A percentile compares a stretch with the other conserved stretches of the same genome.
Conservation (phyloP, 2,329 filamentous ascomycete genomes). For the Lojkania enalia region DNA sequence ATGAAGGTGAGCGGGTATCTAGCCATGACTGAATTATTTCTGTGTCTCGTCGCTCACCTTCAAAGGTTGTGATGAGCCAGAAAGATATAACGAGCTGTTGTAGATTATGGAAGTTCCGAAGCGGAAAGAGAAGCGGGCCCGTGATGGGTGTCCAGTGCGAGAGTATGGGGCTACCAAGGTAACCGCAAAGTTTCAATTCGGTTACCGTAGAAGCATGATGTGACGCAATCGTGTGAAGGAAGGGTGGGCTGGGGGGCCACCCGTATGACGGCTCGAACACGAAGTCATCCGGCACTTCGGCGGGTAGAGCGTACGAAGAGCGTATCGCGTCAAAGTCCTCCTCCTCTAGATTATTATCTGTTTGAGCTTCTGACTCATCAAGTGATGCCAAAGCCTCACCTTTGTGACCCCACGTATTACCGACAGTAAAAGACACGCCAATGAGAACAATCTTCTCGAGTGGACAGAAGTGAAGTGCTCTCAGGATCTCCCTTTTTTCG, state of each 20-base stretch:
- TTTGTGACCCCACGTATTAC: slow-evolving; percentile 50
- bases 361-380: slow-evolving; percentile 25
- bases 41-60: slow-evolving; percentile 43
- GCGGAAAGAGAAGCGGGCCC: slow-evolving; percentile 41
- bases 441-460: slow-evolving; percentile 53
- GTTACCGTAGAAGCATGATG: slow-evolving; percentile 46
- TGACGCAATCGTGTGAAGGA: slow-evolving; percentile 48
- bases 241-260: slow-evolving; percentile 44
- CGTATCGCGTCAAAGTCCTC: slow-evolving; percentile 32
- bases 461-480: slow-evolving; percentile 47
- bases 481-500: slow-evolving; percentile 51
- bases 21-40: slow-evolving; percentile 53
- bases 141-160: slow-evolving; percentile 45
- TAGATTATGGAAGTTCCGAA: slow-evolving; percentile 50
- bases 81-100: slow-evolving; percentile 47
- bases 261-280: slow-evolving; percentile 45
- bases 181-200: slow-evolving; percentile 55
- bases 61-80: slow-evolving; percentile 48
- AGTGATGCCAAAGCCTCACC: slow-evolving; percentile 38
- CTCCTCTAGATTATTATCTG: slow-evolving; percentile 30
- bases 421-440: slow-evolving; percentile 47
- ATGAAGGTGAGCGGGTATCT: slow-evolving; percentile 43
- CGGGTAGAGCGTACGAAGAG: slow-evolving; percentile 24
- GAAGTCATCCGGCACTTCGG: slow-evolving; percentile 23
- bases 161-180: slow-evolving; percentile 49